phyloP scores from a whole-genome alignment of 2,329 filamentous ascomycete genomes.

The Colletotrichum sp. region DNA sequence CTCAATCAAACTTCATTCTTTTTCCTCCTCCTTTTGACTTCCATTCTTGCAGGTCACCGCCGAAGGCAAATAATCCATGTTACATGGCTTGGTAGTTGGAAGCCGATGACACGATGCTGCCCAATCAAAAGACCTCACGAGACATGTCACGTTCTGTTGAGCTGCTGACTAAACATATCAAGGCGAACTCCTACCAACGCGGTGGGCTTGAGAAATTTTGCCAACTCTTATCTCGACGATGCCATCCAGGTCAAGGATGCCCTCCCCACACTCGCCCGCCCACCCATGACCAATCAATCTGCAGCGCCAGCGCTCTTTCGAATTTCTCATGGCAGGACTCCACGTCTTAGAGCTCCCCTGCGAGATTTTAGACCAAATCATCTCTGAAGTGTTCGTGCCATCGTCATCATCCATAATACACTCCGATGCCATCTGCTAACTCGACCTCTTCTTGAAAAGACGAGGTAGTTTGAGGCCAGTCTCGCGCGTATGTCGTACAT shows the following conservation, averaged over 20 bases:
- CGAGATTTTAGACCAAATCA: neutral
- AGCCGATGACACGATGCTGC: neutral
- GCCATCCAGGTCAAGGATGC: neutral
- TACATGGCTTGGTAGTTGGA: neutral
- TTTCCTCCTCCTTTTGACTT: too few relatives aligned
- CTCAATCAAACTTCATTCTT: too few relatives aligned
- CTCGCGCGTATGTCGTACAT: neutral
- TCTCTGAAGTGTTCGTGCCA: neutral
- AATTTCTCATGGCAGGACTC: neutral
- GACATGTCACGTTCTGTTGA: neutral
- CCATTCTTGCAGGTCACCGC: too few relatives aligned
- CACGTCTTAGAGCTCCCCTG: neutral
- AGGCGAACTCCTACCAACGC: neutral
- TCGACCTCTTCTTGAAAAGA: neutral
- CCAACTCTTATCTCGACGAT: neutral
- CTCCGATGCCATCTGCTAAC: neutral
- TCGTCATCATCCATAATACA: neutral
- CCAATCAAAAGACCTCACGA: neutral
- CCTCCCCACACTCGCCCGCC: neutral
- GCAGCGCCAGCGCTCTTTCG: neutral
- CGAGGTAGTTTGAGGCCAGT: neutral
- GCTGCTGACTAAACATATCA: neutral
- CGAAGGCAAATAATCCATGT: neutral
- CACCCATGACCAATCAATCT: neutral
- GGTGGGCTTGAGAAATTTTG: neutral